Conservation (phyloP, 441 rosid species). For the Jatropha podagrica region DNA sequence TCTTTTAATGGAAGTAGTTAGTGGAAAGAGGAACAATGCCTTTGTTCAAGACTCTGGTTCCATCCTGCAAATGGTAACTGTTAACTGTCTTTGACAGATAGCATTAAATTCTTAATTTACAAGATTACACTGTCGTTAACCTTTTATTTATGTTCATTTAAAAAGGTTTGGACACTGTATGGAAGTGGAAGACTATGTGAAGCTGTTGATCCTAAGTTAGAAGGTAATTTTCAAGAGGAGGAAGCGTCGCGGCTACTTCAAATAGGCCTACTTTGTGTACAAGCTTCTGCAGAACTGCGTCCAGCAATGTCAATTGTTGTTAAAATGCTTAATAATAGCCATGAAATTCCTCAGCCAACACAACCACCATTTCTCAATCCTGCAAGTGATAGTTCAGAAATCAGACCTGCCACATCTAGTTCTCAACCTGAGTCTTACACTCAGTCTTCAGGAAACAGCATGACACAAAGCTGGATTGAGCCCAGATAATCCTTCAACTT, state of each 20-base stretch:
- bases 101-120: not conserved
- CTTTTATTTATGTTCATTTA: not conserved
- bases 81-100: not conserved
- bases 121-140: not conserved
- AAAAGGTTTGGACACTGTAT: conserved; percentile 63
- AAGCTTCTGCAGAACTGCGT: conserved; percentile 78
- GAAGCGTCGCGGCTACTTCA: conserved; percentile 55
- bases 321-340: conserved; percentile 49
- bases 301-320: conserved; percentile 78
- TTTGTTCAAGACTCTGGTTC: conserved; percentile 42
- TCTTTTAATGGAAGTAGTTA: conserved; percentile 60
- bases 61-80: conserved; percentile 56
- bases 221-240: conserved; percentile 40
- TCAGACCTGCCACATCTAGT: conserved; percentile 21
- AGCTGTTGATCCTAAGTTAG: conserved; percentile 62
- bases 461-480: conserved; percentile 42
- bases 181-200: conserved; percentile 42
- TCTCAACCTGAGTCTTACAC: conserved; percentile 38
- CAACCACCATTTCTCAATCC: conserved; percentile 79
- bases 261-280: conserved; percentile 75
- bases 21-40: conserved; percentile 52
- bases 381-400: conserved; percentile 25
- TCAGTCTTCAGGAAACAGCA: conserved; percentile 44
- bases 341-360: conserved; percentile 55
- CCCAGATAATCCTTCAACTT: conserved; percentile 37